A percentile compares a stretch with the other conserved stretches of the same genome.
These are phyloP conservation scores for Magnusiomyces suaveolens DNA, from an alignment of 1,139 yeast species.

Conservation along the genomic window DNA sequence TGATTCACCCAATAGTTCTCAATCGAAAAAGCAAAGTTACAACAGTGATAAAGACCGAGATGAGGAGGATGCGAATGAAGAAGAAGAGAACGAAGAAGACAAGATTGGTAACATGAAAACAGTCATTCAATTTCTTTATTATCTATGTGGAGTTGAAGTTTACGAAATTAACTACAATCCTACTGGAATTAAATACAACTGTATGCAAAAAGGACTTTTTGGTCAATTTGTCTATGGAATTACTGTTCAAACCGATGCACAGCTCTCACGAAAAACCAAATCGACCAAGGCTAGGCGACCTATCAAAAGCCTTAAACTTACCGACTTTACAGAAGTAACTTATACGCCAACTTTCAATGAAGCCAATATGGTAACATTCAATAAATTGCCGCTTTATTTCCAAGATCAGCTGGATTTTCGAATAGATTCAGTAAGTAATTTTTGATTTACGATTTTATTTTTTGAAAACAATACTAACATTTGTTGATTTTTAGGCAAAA, in stretches of 20 bases:
- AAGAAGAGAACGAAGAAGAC: conserved; percentile 5
- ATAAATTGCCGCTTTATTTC: conserved; percentile 11
- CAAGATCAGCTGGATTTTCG: conserved; percentile 9
- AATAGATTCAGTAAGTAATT: conserved; percentile 10
- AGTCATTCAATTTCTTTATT: too few relatives aligned
- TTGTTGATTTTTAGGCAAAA: conserved; percentile 6
- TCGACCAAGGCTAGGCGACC: too few relatives aligned
- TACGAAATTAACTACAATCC: background rate
- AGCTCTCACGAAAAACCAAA: too few relatives aligned
- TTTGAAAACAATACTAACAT: background rate
- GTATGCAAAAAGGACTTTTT: background rate
- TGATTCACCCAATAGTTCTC: too few relatives aligned
- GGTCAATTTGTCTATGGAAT: too few relatives aligned
- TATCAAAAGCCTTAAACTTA: too few relatives aligned
- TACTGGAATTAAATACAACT: background rate
- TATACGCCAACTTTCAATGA: too few relatives aligned
- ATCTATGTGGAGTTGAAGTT: too few relatives aligned
- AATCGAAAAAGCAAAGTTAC: too few relatives aligned
- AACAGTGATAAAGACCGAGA: conserved; percentile 18
- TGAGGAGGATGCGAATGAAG: conserved; percentile 23
- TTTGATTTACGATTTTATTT: background rate
- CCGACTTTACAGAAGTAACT: too few relatives aligned
- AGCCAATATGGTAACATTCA: conserved; percentile 4
- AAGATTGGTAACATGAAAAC: too few relatives aligned
- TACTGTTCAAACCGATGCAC: too few relatives aligned